Base-by-base conservation (phyloP, 257 asterid genomes). In the Solanum raphanifolium region DNA sequence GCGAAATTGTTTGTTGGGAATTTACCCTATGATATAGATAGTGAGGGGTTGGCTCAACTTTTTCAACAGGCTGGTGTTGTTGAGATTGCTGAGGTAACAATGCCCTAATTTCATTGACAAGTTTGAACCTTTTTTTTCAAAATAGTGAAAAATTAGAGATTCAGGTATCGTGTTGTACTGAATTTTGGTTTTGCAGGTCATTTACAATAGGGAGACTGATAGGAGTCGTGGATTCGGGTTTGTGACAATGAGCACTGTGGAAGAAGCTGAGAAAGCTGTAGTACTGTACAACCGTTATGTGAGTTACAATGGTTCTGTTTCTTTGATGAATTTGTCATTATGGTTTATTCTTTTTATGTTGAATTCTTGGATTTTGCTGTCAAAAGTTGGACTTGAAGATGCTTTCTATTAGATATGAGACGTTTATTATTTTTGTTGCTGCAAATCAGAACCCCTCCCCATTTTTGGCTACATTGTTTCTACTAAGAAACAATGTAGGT, bases 221-320 rank as follows among this genome's bases (percentile, higher is more conserved):
- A 93, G 84, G 94, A 97, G 99, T 89, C 91, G 98, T 69, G 99
- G 99, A 35, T 97, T 97, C 8, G 99, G 95, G n/a, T 97, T 97
- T 88, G 98, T 97, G 89, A 92, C 99, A 0, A 96, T 97, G 99
- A 91, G 95, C 82, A 94, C 95, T 12, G 95, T 92, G 74, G 98
- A 93, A 89, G 98, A 97, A 92, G 98, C 98, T 87, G 98, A 95
- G 52, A 94, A 92, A 82, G 99, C 99, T 87, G 96, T 94, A 73
- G 97, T 93, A 74, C 86, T 93, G 93, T 95, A 94, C 90, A 86
- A 94, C 90, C 91, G 94, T 23, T 95, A 91, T 90, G 99, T 97
- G 90, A 93, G 99, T 94, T 88, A 41, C 25, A 69, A 72, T 71
- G 36, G 2, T 36, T 38, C 25, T 6, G 16, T 43, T 46, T 88